These are phyloP conservation scores for Salix suchowensis DNA, from an alignment of 345 rosid genomes.

Conservation along the genomic window DNA sequence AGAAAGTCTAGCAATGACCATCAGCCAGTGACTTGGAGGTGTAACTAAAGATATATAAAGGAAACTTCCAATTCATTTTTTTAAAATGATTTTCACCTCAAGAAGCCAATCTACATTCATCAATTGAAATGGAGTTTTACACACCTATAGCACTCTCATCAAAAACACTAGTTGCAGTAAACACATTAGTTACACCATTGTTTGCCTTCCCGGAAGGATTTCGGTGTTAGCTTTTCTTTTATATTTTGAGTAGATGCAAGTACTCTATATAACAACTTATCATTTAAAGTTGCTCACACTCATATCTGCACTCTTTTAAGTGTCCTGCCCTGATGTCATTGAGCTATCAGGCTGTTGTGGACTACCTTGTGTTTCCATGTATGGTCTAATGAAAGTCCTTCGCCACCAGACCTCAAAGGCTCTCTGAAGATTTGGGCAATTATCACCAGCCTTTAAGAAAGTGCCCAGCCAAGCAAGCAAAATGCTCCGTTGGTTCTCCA, in stretches of 20 bases:
- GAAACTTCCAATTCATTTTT: not conserved
- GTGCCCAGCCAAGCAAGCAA: slow-evolving; percentile 78
- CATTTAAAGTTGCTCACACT: not conserved
- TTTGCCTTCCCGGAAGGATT: slow-evolving; percentile 1
- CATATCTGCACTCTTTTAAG: not conserved
- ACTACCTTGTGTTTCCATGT: slow-evolving; percentile 40
- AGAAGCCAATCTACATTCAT: slow-evolving; percentile 25
- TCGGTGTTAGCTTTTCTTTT: slow-evolving; percentile 3
- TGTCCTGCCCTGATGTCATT: slow-evolving; percentile 20
- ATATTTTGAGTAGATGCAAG: not conserved
- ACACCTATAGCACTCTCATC: slow-evolving; percentile 7
- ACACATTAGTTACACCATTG: not conserved
- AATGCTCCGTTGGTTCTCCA: slow-evolving; percentile 89
- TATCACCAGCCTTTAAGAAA: slow-evolving; percentile 77
- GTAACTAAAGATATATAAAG: not conserved
- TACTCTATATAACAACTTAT: not conserved
- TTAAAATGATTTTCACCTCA: slow-evolving; percentile 10
- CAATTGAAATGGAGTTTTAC: slow-evolving; percentile 2
- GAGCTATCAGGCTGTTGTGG: slow-evolving; percentile 30
- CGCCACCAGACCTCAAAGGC: slow-evolving; percentile 99
- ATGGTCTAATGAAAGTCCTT: slow-evolving; percentile 80
- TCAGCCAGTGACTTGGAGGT: no score
- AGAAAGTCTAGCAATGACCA: no score
- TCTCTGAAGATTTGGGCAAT: slow-evolving; percentile 93
- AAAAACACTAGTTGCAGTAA: not conserved